Conservation (phyloP, 129 eudicot genomes). For the Centaurea solstitialis region DNA sequence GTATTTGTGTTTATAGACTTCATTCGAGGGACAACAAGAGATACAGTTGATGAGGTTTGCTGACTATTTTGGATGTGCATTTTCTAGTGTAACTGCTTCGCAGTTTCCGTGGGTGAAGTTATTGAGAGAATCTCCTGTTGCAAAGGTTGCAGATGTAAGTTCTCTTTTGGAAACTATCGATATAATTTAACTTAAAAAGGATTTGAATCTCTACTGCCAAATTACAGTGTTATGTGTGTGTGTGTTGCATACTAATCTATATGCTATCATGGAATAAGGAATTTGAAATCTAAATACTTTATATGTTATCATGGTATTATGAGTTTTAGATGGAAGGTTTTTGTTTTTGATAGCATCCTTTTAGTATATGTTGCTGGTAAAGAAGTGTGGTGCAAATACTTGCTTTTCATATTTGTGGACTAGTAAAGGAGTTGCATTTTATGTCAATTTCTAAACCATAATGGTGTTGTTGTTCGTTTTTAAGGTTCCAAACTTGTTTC, state of each 20-base stretch:
- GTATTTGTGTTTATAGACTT: constrained; percentile 40
- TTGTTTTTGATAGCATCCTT: too few relatives aligned
- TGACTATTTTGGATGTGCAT: constrained; percentile 81
- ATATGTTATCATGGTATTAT: neutral
- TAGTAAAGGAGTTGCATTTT: neutral
- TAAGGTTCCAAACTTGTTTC: neutral
- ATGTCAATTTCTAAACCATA: neutral
- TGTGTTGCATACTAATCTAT: neutral
- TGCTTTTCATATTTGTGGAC: neutral
- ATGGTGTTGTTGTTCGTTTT: neutral
- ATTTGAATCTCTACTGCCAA: neutral
- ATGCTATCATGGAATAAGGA: neutral
- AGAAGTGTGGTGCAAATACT: neutral
- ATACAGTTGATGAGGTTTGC: constrained; percentile 91
- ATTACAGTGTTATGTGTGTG: constrained; percentile 3
- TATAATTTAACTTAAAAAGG: neutral
- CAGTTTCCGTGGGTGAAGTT: constrained; percentile 82
- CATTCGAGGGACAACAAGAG: constrained; percentile 68
- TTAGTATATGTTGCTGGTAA: too few relatives aligned
- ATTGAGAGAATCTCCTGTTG: constrained; percentile 70
- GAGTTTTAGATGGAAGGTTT: too few relatives aligned
- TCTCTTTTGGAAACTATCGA: neutral
- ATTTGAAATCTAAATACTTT: neutral
- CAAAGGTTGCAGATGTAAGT: constrained; percentile 77
- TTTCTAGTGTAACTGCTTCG: constrained; percentile 63